Percentiles rank a stretch among this genome's conserved stretches.
These are phyloP conservation scores for Chlorella sp. DNA, from an alignment of 139 green algal genomes.

Conservation along the genomic window DNA sequence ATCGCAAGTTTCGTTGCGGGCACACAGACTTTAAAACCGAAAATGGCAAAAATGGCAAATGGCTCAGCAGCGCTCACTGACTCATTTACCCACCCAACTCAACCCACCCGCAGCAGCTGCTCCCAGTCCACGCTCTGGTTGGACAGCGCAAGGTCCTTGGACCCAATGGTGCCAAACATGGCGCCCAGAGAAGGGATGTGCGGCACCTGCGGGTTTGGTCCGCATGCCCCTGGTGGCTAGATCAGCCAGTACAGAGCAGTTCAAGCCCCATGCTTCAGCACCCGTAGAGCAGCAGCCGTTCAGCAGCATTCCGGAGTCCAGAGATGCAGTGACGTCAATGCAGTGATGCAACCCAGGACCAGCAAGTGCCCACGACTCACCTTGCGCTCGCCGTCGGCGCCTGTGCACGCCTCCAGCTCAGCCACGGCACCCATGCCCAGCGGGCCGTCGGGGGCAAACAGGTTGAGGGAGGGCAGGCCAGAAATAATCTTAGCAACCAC, in stretches of 20 bases:
- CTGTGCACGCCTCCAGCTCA: background rate
- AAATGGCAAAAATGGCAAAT: too few species aligned
- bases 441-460: background rate
- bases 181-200: background rate
- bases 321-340: too few species aligned
- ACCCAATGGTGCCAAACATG: background rate
- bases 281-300: too few species aligned
- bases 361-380: background rate
- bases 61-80: too few species aligned
- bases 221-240: too few species aligned
- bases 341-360: too few species aligned
- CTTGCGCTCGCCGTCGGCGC: background rate
- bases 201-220: background rate
- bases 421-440: background rate
- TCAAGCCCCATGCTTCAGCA: too few species aligned
- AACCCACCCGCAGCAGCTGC: constrained; percentile 31
- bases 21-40: background rate
- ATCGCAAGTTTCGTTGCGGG: too few species aligned
- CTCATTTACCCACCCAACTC: background rate
- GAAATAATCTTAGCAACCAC: too few species aligned
- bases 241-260: too few species aligned
- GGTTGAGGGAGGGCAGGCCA: background rate
- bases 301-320: too few species aligned
- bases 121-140: constrained; percentile 21
- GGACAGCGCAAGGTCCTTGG: background rate